These are phyloP conservation scores for Camptophora hylomeconis DNA, from an alignment of 2,329 filamentous ascomycete genomes.

Conservation along the genomic window DNA sequence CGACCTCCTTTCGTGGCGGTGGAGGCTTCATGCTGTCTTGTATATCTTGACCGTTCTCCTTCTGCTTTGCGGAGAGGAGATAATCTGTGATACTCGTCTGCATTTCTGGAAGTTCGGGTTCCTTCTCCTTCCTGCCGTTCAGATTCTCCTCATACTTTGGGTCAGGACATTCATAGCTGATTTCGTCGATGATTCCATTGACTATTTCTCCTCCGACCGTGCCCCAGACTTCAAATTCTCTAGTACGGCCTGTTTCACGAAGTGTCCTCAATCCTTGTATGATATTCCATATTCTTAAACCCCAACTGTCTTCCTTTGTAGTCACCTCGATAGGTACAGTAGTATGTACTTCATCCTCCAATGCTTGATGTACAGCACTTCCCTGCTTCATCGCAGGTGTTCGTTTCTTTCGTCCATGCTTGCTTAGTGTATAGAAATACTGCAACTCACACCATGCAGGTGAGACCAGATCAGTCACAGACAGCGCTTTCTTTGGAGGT, in stretches of 20 bases:
- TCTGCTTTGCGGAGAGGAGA: slow-evolving; percentile 19
- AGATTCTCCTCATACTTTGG: slow-evolving; percentile 45
- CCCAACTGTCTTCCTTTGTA: slow-evolving; percentile 71
- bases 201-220: slow-evolving; percentile 68
- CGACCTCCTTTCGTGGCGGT: slow-evolving; percentile 17
- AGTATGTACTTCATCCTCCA: slow-evolving; percentile 76
- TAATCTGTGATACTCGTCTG: slow-evolving; percentile 34
- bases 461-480: slow-evolving; percentile 75
- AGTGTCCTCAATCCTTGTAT: slow-evolving; percentile 71
- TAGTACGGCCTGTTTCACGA: slow-evolving; percentile 55
- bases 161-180: slow-evolving; percentile 68
- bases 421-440: slow-evolving; percentile 75
- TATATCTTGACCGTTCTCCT: slow-evolving; percentile 15
- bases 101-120: slow-evolving; percentile 29
- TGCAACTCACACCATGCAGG: slow-evolving; percentile 95
- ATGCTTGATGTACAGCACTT: slow-evolving; percentile 61
- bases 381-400: slow-evolving; percentile 79
- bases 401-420: slow-evolving; percentile 58
- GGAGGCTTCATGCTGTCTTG: slow-evolving; percentile 10
- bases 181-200: slow-evolving; percentile 78
- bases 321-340: slow-evolving; percentile 59
- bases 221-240: slow-evolving; percentile 78
- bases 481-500: slow-evolving; percentile 63
- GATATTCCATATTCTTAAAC: slow-evolving; percentile 76
- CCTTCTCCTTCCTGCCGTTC: slow-evolving; percentile 41